phyloP scores from a whole-genome alignment of 2,329 filamentous ascomycete species.

The Elsinoe australis region DNA sequence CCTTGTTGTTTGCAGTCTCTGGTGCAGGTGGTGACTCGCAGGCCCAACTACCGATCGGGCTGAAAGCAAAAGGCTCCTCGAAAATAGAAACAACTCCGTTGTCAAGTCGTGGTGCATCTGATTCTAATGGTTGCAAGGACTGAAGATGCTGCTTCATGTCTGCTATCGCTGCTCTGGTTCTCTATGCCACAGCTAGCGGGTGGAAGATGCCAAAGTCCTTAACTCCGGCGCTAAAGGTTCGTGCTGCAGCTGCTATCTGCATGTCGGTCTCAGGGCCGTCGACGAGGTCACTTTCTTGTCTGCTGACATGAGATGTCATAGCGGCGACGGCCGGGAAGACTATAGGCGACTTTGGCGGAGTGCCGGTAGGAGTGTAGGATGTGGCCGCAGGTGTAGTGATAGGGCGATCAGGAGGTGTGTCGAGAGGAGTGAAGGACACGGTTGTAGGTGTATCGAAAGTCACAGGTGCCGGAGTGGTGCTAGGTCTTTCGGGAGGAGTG shows the following conservation, averaged over 20 bases:
- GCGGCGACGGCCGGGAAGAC: neutral
- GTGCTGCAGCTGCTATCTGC: constrained; percentile 3
- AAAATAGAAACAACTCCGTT: constrained; percentile 1
- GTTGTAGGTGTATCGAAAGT: neutral
- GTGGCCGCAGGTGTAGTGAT: neutral
- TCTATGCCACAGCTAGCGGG: constrained; percentile 12
- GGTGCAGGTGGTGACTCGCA: neutral
- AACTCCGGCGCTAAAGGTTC: neutral
- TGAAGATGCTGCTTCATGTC: neutral
- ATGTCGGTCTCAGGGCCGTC: neutral
- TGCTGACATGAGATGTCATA: neutral
- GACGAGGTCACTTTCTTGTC: neutral
- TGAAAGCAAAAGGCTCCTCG: constrained; percentile 1
- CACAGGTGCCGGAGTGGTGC: neutral
- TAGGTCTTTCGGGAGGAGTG: neutral
- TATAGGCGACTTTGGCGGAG: too few species aligned
- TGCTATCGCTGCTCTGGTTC: constrained; percentile 3
- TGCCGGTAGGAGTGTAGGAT: too few species aligned
- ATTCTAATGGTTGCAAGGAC: neutral
- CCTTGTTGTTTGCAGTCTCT: too few species aligned
- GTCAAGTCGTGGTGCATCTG: neutral
- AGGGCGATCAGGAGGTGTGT: neutral
- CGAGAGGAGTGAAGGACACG: neutral
- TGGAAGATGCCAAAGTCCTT: constrained; percentile 8
- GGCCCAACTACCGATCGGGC: neutral